These are phyloP conservation scores for Venturia nashicola DNA, from an alignment of 2,329 filamentous ascomycete species.

Conservation along the genomic window DNA sequence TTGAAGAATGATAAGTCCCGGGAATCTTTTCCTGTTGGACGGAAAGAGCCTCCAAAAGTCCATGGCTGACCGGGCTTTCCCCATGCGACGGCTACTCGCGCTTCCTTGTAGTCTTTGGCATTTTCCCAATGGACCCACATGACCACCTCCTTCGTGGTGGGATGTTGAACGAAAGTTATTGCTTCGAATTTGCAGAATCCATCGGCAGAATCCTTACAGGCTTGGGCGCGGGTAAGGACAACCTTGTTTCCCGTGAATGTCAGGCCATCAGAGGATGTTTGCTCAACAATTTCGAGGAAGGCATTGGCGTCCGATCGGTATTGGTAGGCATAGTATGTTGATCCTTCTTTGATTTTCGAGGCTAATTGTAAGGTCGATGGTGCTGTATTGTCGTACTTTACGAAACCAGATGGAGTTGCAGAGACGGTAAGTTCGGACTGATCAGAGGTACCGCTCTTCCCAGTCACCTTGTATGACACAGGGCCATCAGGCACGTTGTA, in stretches of 20 bases:
- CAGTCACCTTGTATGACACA: neutral
- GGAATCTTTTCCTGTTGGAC: conserved; percentile 13
- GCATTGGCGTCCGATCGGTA: conserved; percentile 13
- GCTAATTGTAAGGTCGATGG: neutral
- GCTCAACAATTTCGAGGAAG: conserved; percentile 13
- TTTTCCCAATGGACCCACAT: conserved; percentile 16
- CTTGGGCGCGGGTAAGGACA: neutral
- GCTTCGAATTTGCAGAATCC: conserved; percentile 14
- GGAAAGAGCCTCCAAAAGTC: conserved; percentile 14
- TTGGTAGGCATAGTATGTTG: conserved; percentile 14
- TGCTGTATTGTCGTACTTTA: neutral
- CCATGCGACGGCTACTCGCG: conserved; percentile 15
- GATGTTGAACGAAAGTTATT: conserved; percentile 12
- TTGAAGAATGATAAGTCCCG: conserved; percentile 15
- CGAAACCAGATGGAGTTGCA: neutral
- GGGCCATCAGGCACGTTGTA: neutral
- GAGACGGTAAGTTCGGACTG: neutral
- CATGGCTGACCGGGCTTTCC: conserved; percentile 11
- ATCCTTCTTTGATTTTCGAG: neutral
- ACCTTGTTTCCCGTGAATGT: conserved; percentile 14
- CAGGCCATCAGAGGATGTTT: conserved; percentile 14
- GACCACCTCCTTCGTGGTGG: conserved; percentile 11
- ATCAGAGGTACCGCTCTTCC: neutral
- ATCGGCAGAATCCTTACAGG: neutral
- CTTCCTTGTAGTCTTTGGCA: conserved; percentile 13